Conservation (phyloP, 768 basidiomycete species). For the Candolleomyces eurysporus region DNA sequence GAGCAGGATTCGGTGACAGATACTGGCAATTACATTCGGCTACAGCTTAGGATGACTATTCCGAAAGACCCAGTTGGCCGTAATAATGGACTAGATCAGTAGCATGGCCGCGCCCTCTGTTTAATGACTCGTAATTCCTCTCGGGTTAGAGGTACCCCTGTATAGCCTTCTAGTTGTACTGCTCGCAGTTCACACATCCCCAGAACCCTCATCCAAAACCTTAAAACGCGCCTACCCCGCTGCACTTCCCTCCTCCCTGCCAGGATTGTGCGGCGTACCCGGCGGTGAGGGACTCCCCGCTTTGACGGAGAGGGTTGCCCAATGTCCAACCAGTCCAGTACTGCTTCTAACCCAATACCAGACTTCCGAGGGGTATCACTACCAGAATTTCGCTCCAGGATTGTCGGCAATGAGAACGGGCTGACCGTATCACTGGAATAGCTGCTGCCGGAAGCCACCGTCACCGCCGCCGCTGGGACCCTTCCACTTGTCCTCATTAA, state of each 20-base stretch:
- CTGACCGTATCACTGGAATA: too few relatives aligned
- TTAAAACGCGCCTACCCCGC: too few relatives aligned
- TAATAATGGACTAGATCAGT: too few relatives aligned
- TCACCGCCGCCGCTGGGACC: background rate
- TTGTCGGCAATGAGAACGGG: background rate
- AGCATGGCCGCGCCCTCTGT: too few relatives aligned
- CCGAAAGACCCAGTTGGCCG: too few relatives aligned
- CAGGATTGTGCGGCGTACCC: slow-evolving; percentile 38
- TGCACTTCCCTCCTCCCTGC: slow-evolving; percentile 17
- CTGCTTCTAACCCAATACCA: background rate
- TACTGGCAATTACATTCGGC: too few relatives aligned
- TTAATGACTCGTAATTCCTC: slow-evolving; percentile 19
- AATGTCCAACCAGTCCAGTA: background rate
- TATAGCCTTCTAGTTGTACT: slow-evolving; percentile 66
- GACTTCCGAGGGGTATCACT: background rate
- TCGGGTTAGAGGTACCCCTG: slow-evolving; percentile 57
- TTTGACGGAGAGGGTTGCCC: background rate
- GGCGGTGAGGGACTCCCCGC: slow-evolving; percentile 14
- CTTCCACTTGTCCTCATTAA: background rate
- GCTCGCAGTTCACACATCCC: slow-evolving; percentile 48
- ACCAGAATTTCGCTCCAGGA: background rate
- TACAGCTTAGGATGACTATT: too few relatives aligned
- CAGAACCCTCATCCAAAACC: slow-evolving; percentile 29
- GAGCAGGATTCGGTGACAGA: too few relatives aligned
- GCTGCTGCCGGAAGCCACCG: background rate